Evolutionary conservation across 2,329 filamentous ascomycete genomes (phyloP), one percentile per base, ranked within the genome.

Genomic region (Plectosphaerella cucumerina): DNA sequence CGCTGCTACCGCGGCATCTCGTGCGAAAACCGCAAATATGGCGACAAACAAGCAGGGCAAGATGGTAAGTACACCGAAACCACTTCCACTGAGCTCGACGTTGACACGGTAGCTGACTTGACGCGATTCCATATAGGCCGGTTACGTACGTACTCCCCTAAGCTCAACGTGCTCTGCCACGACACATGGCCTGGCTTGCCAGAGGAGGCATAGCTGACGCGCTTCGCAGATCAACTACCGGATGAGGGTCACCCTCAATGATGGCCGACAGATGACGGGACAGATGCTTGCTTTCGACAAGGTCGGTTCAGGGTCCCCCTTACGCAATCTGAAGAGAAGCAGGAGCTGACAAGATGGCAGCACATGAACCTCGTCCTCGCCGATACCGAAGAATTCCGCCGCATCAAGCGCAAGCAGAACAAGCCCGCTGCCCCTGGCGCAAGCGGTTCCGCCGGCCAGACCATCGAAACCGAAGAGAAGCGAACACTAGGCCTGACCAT

Each of bases 321-420:
- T 82, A 99, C 60, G 94, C 94, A 50, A 99, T 97, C n/a, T n/a
- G 65, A 94, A 99, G 73, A 97, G n/a, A 97, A 84, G 90, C 93
- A 73, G 53, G 61, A 53, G 43, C 54, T 56, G 33, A 56, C 43
- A 26, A 20, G 11, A 18, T 26, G 6, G 47, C 59, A 96, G 91
- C 94, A 99, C 73, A 99, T 99, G 94, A 99, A 99, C 71, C 84
- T 99, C 59, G 94, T 99, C 56, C 88, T 99, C 56, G 94, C 93
- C 72, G 94, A 99, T 67, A 97, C 94, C 60, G 94, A 99, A 81
- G 93, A 97, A 71, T 97, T 96, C 72, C 89, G 92, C 69, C 88
- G 88, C 67, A 86, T 93, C 56, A 95, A 94, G 77, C 84, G 89
- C 71, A 93, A 88, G 77, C 83, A 86, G 62, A 80, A 83, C 61